phyloP scores from a whole-genome alignment of 495 filamentous ascomycete species.

The Lineolata rhizophorae region DNA sequence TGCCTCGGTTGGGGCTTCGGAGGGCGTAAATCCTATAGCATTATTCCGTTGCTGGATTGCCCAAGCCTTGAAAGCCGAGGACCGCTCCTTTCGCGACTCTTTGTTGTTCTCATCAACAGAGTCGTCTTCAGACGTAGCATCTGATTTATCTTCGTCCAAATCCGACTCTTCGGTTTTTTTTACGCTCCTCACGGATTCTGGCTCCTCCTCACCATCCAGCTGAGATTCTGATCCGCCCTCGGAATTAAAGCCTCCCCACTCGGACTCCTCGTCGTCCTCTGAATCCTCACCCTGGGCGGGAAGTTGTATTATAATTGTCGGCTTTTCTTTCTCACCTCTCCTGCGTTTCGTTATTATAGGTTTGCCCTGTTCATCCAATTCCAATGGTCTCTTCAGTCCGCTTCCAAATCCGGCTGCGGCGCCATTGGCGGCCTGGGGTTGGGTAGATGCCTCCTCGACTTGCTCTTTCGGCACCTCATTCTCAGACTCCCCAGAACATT shows the following conservation, averaged over 20 bases:
- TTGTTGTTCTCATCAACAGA: slow-evolving; percentile 4
- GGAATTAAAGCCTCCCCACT: slow-evolving; percentile 41
- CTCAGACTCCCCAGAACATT: too few relatives aligned
- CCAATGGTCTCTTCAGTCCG: slow-evolving; percentile 72
- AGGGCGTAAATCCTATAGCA: slow-evolving; percentile 37
- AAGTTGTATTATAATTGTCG: neutral
- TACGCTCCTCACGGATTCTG: slow-evolving; percentile 12
- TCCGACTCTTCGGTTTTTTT: slow-evolving; percentile 4
- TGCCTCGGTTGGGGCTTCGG: slow-evolving; percentile 10
- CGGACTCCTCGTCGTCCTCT: slow-evolving; percentile 18
- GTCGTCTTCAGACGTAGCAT: slow-evolving; percentile 11
- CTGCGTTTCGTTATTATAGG: slow-evolving; percentile 53
- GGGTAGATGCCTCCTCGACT: slow-evolving; percentile 8
- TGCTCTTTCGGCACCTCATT: slow-evolving; percentile 3
- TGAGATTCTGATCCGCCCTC: too few relatives aligned
- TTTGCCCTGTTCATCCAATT: slow-evolving; percentile 50
- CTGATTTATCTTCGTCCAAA: slow-evolving; percentile 7
- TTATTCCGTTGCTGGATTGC: slow-evolving; percentile 69
- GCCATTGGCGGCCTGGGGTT: neutral
- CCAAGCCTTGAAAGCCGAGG: slow-evolving; percentile 85
- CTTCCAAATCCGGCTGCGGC: slow-evolving; percentile 32
- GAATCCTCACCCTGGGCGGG: neutral
- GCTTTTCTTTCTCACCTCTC: slow-evolving; percentile 9
- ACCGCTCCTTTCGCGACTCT: slow-evolving; percentile 20
- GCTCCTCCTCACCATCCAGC: slow-evolving; percentile 13